Evolutionary conservation across 306 rosid genomes (phyloP).

Genomic region (Dalbergia oliveri): DNA sequence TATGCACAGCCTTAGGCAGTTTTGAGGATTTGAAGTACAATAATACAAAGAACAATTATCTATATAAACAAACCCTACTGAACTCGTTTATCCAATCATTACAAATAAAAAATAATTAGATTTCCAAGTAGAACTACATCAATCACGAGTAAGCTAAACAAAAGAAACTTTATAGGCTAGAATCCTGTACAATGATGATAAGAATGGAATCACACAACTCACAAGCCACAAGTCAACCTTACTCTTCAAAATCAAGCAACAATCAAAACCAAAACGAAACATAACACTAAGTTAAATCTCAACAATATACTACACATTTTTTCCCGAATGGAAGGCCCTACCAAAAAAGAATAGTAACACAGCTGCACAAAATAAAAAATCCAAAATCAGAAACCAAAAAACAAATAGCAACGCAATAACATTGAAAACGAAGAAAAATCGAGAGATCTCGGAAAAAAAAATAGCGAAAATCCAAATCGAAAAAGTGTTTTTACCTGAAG

Average conservation of each 20-base stretch:
- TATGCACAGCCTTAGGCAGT: too few relatives aligned
- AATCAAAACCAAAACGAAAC: constrained; percentile 14
- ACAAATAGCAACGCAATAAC: background rate
- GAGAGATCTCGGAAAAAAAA: constrained; percentile 33
- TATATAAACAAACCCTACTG: constrained; percentile 29
- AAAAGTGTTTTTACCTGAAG: constrained; percentile 60
- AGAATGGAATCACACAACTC: constrained; percentile 39
- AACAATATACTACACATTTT: constrained; percentile 12
- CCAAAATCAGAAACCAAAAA: constrained; percentile 29
- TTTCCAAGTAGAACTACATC: constrained; percentile 1
- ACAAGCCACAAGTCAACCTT: constrained; percentile 17
- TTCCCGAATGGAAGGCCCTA: constrained; percentile 34
- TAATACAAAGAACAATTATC: constrained; percentile 11
- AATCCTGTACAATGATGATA: constrained; percentile 34
- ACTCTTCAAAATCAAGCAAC: constrained; percentile 45
- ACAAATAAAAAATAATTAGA: constrained; percentile 17
- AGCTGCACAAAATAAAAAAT: constrained; percentile 43
- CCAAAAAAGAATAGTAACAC: constrained; percentile 12
- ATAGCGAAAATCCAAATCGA: background rate
- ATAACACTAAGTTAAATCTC: background rate
- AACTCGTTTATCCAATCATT: constrained; percentile 35
- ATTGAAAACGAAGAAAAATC: background rate
- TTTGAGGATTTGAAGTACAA: background rate
- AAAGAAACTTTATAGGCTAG: background rate
- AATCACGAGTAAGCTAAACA: background rate